Base-by-base conservation (phyloP, 2,329 filamentous ascomycete genomes). In the Scytalidium sp. region DNA sequence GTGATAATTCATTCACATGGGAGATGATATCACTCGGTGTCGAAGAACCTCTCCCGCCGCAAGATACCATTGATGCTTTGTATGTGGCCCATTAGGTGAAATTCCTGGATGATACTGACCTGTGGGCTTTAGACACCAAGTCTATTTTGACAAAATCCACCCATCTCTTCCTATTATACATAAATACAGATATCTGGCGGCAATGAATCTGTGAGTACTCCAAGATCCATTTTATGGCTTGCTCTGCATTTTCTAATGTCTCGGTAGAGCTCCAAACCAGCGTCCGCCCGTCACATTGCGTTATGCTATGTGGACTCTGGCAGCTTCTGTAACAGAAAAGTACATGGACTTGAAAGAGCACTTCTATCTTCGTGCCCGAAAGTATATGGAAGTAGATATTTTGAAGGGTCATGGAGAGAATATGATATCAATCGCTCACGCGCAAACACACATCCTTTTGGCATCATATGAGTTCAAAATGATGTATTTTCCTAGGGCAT, bases 401-500 rank as follows among this genome's bases (percentile, higher is more conserved):
- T 85, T 97, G 75, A 94, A 89, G 66, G 92, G 93, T 3, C 91
- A 93, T 58, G 94, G 94, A 47, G 93, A 97, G 67, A 80, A 85
- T 57, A 88, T 95, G 65, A 88, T 97, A 57, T 93, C 87, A 1
- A 76, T 97, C 23, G 85, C 87, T 15, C 90, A 96, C 67, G 88
- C 87, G 45, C 94, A 99, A 67, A 83, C 89, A 1, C 95, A 95
- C 78, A 75, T 84, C 21, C 73, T 97, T 19, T 76, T 95, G 43
- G 82, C 85, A 5, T 84, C 81, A 1, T 97, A 96, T 61, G 94
- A 99, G 67, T 97, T 97, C 75, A 96, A 93, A 71, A 88, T 89
- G 79, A 96, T 97, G 89, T 95, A 91, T 67, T 97, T 97, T 60
- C 93, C 94, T 1, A 78, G 94, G 57, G 94, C 94, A 1, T 97